A percentile compares a stretch with the other conserved stretches of the same genome.
phyloP scores from a whole-genome alignment of 352 stramenopile genomes.

The Globisporangium cederbergense region DNA sequence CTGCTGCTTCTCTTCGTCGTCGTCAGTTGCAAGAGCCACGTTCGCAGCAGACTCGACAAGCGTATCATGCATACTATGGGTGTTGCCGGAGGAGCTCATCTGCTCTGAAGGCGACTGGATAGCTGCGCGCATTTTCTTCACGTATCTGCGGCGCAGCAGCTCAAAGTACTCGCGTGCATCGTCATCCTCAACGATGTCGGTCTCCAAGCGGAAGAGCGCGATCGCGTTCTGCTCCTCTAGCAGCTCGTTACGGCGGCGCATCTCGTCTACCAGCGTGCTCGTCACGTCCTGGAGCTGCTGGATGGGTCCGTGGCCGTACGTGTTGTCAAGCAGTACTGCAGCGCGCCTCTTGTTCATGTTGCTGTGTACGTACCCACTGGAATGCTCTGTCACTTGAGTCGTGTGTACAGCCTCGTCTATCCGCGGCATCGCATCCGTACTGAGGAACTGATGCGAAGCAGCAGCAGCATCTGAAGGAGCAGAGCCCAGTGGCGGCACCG shows the following conservation, averaged over 20 bases:
- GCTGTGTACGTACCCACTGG: neutral
- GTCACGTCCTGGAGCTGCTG: slow-evolving; percentile 32
- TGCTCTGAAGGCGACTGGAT: neutral
- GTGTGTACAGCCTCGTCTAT: slow-evolving; percentile 10
- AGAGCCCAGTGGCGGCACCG: slow-evolving; percentile 12
- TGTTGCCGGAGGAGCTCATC: neutral
- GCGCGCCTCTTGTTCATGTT: slow-evolving; percentile 10
- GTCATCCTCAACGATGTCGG: slow-evolving; percentile 43
- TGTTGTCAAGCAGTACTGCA: slow-evolving; percentile 9
- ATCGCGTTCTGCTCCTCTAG: slow-evolving; percentile 78
- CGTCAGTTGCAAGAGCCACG: neutral
- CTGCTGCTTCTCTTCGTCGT: slow-evolving; percentile 5
- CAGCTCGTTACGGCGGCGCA: slow-evolving; percentile 59
- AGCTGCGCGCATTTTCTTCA: slow-evolving; percentile 47
- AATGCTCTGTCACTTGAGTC: slow-evolving; percentile 4
- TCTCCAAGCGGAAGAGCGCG: slow-evolving; percentile 50
- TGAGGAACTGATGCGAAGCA: slow-evolving; percentile 5
- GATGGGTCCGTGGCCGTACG: slow-evolving; percentile 4
- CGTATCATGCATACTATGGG: neutral
- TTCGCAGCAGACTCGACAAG: neutral
- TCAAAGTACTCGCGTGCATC: slow-evolving; percentile 50
- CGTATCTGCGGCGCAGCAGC: slow-evolving; percentile 42
- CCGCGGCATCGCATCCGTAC: slow-evolving; percentile 6
- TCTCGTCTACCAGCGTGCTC: slow-evolving; percentile 39
- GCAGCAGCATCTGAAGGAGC: neutral